Base-by-base conservation (phyloP, 805 yeast species). In the Ogataea trehalophila region DNA sequence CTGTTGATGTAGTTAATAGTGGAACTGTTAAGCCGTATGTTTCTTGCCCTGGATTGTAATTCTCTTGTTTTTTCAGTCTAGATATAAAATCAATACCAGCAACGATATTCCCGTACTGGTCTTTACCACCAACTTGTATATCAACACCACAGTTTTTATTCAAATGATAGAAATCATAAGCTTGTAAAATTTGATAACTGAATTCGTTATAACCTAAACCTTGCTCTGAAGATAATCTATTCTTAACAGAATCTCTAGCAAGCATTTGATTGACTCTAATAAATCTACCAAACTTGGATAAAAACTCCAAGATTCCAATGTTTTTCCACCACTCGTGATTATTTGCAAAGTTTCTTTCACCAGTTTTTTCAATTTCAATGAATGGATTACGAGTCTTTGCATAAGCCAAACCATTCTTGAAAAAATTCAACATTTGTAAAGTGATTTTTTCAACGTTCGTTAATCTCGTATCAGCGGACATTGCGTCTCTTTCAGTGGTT, bases 31-130 rank as follows among this genome's bases (percentile, higher is more conserved):
- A 55, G 0, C 97, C 98, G 63, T 69, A 87, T 3, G 79, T 75
- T 1, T 68, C 63, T 34, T 59, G 48, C 3, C 40, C 43, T 18
- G 34, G 17, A 9, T 45, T 39, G 14, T 29, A 33, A 3, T 41
- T 39, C 37, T 54, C 61, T 14, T 61, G 58, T 39, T 52, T 58
- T 23, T 49, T 52, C 45, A 87, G 62, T 52, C 96, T 71, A 1
- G 84, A 73, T 37, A 91, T 89, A 48, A 94, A 73, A 59, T 94
- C 99, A 37, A 87, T 78, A 0, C 99, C 99, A 0, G 98, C 97
- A 2, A 95, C 88, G 49, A 94, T 94, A 59, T 94, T 94, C 1
- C 99, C 99, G 90, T 97, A 94, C 67, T 94, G 99, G 63, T 94
- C 99, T 61, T 87, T 90, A 6, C 99, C 99, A 22, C 99, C 99